These are phyloP conservation scores for Talaromyces marneffei DNA, from an alignment of 2,329 filamentous ascomycete genomes.

Conservation along the genomic window DNA sequence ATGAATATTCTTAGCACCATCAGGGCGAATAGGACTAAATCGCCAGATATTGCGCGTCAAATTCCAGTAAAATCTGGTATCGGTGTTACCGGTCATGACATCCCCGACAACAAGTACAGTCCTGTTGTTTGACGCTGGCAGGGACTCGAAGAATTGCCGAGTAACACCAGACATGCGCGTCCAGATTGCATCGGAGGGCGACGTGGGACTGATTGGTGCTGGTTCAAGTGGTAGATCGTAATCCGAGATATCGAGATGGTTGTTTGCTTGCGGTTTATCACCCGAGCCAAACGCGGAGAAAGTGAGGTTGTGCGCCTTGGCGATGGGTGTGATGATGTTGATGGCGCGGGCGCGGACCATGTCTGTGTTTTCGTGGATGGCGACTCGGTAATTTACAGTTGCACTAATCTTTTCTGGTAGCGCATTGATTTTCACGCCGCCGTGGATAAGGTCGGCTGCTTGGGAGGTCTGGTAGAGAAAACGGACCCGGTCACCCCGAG, in stretches of 20 bases:
- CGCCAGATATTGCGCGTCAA: conserved; percentile 50
- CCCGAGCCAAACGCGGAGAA: conserved; percentile 39
- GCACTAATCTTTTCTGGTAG: conserved; percentile 51
- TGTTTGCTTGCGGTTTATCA: conserved; percentile 15
- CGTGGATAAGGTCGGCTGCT: conserved; percentile 50
- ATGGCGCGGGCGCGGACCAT: conserved; percentile 44
- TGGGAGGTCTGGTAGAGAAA: conserved; percentile 55
- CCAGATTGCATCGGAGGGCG: conserved; percentile 23
- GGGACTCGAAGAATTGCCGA: conserved; percentile 37
- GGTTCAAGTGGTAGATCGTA: conserved; percentile 26
- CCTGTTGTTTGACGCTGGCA: conserved; percentile 20
- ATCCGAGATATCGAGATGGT: conserved; percentile 28
- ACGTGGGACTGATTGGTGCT: conserved; percentile 28
- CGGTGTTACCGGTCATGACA: conserved; percentile 51
- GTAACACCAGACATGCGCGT: conserved; percentile 36
- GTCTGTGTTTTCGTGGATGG: conserved; percentile 48
- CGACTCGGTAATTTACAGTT: conserved; percentile 53
- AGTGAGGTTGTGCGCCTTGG: conserved; percentile 38
- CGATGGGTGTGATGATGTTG: conserved; percentile 43
- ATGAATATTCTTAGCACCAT: conserved; percentile 43
- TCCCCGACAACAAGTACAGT: conserved; percentile 37
- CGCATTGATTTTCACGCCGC: conserved; percentile 55
- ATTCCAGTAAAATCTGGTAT: conserved; percentile 50
- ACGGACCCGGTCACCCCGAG: conserved; percentile 37
- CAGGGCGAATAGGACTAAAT: conserved; percentile 45